phyloP scores from a whole-genome alignment of 306 rosid genomes.

The Morella rubra region DNA sequence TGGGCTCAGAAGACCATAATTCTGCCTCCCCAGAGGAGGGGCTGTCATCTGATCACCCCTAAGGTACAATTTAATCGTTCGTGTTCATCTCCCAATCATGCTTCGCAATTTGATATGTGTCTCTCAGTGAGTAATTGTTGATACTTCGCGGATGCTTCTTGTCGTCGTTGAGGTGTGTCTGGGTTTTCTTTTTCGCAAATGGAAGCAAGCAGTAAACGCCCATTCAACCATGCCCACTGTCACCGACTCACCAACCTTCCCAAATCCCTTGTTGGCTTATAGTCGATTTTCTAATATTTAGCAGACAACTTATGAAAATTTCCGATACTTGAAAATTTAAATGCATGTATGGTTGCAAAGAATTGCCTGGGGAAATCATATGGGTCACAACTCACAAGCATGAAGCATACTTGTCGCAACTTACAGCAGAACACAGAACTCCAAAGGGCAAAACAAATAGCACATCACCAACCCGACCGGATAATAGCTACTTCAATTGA shows the following conservation, averaged over 20 bases:
- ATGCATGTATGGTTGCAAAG: neutral
- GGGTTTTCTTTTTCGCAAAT: neutral
- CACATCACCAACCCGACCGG: neutral
- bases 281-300: neutral
- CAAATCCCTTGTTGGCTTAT: neutral
- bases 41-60: constrained; percentile 90
- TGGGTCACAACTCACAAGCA: neutral
- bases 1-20: constrained; percentile 92
- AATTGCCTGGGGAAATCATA: neutral
- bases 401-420: neutral
- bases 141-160: neutral
- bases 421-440: neutral
- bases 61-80: constrained; percentile 34
- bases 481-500: neutral
- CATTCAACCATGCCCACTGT: neutral
- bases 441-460: neutral
- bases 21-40: constrained; percentile 69
- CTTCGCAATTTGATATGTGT: neutral
- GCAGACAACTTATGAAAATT: neutral
- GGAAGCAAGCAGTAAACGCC: neutral
- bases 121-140: neutral
- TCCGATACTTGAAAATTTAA: too few species aligned
- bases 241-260: too few species aligned
- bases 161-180: neutral
- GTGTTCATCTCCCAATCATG: neutral